Conservation (phyloP, 345 rosid genomes). For the Turnera subulata region DNA sequence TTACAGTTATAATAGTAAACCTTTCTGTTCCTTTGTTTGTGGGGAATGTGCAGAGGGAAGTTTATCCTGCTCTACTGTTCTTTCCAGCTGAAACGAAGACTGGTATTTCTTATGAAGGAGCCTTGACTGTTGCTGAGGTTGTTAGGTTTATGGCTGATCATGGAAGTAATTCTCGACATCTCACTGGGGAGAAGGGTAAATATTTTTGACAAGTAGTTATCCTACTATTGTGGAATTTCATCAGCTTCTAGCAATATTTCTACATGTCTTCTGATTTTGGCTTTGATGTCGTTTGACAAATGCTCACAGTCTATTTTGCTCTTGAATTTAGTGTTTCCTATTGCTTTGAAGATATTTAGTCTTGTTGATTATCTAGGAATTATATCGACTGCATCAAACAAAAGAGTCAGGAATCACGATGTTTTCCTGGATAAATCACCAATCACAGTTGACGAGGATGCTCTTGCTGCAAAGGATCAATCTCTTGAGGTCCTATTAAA, state of each 20-base stretch:
- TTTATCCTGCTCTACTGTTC: conserved; percentile 70
- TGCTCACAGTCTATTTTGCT: background rate
- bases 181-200: conserved; percentile 50
- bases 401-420: conserved; percentile 28
- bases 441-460: conserved; percentile 17
- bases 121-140: conserved; percentile 59
- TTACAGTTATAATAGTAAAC: background rate
- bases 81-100: conserved; percentile 73
- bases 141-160: conserved; percentile 58
- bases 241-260: too few species aligned
- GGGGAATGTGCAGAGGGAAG: conserved; percentile 65
- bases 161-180: conserved; percentile 56
- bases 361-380: conserved; percentile 38
- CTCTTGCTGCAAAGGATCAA: conserved; percentile 30
- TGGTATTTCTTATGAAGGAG: conserved; percentile 59
- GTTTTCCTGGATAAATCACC: conserved; percentile 23
- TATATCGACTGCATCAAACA: conserved; percentile 32
- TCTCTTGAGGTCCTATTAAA: conserved; percentile 50
- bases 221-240: background rate
- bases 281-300: background rate
- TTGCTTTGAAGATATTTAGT: background rate
- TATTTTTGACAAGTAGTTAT: conserved; percentile 8
- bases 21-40: background rate
- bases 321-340: background rate
- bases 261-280: too few species aligned